A percentile compares a stretch with the other conserved stretches of the same genome.
These are phyloP conservation scores for Pelagophyceae sp. DNA, from an alignment of 352 stramenopile genomes.

Conservation along the genomic window DNA sequence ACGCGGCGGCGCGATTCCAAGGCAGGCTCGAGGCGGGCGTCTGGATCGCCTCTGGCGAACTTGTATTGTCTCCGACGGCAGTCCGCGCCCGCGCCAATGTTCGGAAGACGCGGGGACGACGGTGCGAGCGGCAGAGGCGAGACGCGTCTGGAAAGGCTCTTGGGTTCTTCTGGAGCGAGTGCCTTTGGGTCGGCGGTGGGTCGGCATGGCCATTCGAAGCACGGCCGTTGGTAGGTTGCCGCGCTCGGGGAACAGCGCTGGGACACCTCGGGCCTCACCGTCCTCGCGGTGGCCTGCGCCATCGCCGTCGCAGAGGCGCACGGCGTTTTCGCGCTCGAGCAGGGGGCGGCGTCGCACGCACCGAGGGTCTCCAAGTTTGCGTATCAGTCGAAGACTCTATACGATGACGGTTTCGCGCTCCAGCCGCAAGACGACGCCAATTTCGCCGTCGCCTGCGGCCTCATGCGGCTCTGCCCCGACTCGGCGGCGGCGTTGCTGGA, in stretches of 20 bases:
- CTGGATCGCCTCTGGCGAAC: neutral
- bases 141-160: no score
- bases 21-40: neutral
- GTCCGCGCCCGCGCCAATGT: neutral
- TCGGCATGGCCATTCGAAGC: no score
- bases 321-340: neutral
- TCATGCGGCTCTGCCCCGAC: neutral
- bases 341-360: no score
- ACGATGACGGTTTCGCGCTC: neutral
- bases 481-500: neutral
- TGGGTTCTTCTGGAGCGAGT: no score
- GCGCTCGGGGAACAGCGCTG: no score
- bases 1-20: neutral
- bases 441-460: neutral
- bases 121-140: no score
- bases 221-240: no score
- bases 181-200: no score
- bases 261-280: neutral
- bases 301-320: neutral
- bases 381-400: neutral
- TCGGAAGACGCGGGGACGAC: no score
- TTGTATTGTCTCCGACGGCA: neutral
- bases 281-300: neutral
- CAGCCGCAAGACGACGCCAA: neutral
- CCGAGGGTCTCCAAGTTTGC: no score